phyloP scores from a whole-genome alignment of 2,329 filamentous ascomycete genomes.

The Zalaria obscura region DNA sequence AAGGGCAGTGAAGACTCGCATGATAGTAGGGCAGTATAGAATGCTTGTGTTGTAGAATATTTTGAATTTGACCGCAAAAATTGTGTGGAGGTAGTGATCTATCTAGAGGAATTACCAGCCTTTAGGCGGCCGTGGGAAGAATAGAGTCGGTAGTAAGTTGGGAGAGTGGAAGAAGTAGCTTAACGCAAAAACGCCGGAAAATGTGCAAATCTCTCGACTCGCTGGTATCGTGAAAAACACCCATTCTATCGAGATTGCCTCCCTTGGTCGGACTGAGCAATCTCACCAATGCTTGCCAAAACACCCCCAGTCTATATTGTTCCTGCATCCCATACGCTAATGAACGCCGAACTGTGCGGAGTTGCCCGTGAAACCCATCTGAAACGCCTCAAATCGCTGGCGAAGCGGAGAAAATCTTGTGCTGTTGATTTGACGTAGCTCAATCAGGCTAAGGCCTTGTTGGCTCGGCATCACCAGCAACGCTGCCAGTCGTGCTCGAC shows the following conservation, averaged over 20 bases:
- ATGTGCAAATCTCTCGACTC: neutral
- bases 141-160: neutral
- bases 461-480: slow-evolving; percentile 31
- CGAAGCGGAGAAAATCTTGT: neutral
- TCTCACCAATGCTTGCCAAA: neutral
- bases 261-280: neutral
- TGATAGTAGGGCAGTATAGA: too few species aligned
- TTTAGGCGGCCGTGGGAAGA: neutral
- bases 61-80: too few species aligned
- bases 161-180: neutral
- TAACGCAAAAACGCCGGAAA: neutral
- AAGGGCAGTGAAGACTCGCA: too few species aligned
- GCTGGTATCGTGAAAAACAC: neutral
- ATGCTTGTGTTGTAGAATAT: too few species aligned
- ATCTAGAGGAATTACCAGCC: too few species aligned
- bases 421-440: neutral
- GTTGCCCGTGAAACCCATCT: neutral
- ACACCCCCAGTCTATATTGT: neutral
- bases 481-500: slow-evolving; percentile 63
- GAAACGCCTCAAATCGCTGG: neutral
- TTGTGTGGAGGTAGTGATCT: too few species aligned
- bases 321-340: neutral
- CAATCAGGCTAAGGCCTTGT: neutral
- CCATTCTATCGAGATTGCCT: neutral
- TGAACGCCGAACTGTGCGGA: neutral